Percentiles rank a stretch among this genome's conserved stretches.
Evolutionary conservation across 345 rosid genomes (phyloP).

Genomic region (Camelina hispida): DNA sequence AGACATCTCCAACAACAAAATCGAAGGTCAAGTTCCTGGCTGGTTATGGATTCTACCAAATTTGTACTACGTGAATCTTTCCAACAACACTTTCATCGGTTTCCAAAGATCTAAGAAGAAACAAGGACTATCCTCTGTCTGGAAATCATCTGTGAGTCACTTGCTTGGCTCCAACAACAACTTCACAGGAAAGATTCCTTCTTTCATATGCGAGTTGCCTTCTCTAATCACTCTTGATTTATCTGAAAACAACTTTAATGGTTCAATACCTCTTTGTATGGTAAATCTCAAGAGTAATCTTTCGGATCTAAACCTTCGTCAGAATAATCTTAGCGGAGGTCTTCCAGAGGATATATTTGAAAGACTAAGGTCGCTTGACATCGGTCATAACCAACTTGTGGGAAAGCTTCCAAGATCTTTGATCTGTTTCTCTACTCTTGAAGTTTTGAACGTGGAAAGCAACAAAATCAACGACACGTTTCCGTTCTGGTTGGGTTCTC

Average conservation of each 20-base stretch:
- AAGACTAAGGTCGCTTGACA: conserved; percentile 29
- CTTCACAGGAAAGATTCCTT: neutral
- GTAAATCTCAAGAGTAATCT: neutral
- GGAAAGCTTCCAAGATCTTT: conserved; percentile 44
- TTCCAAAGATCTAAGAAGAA: neutral
- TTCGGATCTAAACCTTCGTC: too few relatives aligned
- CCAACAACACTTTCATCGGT: neutral
- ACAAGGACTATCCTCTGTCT: neutral
- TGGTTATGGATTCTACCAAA: conserved; percentile 1
- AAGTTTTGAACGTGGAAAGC: conserved; percentile 13
- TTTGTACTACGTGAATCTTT: neutral
- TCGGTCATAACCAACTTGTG: conserved; percentile 30
- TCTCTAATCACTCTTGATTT: conserved; percentile 3
- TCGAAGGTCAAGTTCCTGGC: conserved; percentile 19
- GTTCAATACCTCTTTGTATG: neutral
- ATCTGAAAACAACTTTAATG: neutral
- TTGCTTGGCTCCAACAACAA: neutral
- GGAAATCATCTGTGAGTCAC: rapidly evolving
- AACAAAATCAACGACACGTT: conserved; percentile 46
- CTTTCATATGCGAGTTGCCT: neutral
- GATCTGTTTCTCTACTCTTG: conserved; percentile 34
- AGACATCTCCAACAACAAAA: conserved; percentile 27
- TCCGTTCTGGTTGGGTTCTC: conserved; percentile 46
- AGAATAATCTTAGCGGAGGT: neutral
- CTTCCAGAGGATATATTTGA: conserved; percentile 6